Evolutionary conservation across 2,329 filamentous ascomycete genomes (phyloP).

Genomic region (Cladosporium sp.): DNA sequence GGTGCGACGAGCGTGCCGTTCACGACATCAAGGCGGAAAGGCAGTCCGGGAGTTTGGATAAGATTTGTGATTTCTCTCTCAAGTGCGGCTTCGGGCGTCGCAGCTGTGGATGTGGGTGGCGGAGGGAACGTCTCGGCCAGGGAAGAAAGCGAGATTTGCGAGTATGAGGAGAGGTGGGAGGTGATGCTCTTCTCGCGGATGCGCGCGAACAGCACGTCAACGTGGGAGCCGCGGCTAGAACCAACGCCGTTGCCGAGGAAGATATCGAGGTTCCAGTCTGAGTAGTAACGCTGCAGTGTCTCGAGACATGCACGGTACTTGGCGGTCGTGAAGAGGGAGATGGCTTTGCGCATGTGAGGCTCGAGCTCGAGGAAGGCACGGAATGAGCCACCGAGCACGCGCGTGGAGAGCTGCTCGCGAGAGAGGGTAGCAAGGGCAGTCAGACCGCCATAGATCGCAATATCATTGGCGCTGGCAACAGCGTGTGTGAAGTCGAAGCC

Average conservation of each 20-base stretch:
- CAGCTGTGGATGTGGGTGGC: slow-evolving; percentile 34
- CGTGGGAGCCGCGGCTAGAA: slow-evolving; percentile 44
- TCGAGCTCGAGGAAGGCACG: slow-evolving; percentile 87
- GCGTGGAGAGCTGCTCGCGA: slow-evolving; percentile 66
- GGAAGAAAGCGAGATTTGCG: slow-evolving; percentile 73
- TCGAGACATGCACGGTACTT: slow-evolving; percentile 82
- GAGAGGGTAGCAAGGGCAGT: slow-evolving; percentile 88
- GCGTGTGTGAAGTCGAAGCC: slow-evolving; percentile 60
- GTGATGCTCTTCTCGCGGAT: slow-evolving; percentile 91
- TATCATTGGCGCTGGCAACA: slow-evolving; percentile 76
- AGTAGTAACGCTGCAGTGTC: slow-evolving; percentile 74
- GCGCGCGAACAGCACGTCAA: slow-evolving; percentile 63
- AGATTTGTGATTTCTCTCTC: slow-evolving; percentile 72
- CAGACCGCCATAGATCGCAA: slow-evolving; percentile 88
- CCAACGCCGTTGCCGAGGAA: slow-evolving; percentile 52
- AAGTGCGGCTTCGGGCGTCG: slow-evolving; percentile 33
- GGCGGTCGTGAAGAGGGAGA: slow-evolving; percentile 82
- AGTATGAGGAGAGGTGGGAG: slow-evolving; percentile 90
- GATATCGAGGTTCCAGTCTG: slow-evolving; percentile 84
- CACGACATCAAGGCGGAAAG: slow-evolving; percentile 81
- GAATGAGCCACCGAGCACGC: slow-evolving; percentile 81
- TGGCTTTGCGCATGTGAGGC: slow-evolving; percentile 87
- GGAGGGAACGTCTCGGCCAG: slow-evolving; percentile 73
- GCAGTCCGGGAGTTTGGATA: slow-evolving; percentile 67
- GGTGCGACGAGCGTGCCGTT: slow-evolving; percentile 73